phyloP scores from a whole-genome alignment of 139 green algal species.

The Eudorina sp. region DNA sequence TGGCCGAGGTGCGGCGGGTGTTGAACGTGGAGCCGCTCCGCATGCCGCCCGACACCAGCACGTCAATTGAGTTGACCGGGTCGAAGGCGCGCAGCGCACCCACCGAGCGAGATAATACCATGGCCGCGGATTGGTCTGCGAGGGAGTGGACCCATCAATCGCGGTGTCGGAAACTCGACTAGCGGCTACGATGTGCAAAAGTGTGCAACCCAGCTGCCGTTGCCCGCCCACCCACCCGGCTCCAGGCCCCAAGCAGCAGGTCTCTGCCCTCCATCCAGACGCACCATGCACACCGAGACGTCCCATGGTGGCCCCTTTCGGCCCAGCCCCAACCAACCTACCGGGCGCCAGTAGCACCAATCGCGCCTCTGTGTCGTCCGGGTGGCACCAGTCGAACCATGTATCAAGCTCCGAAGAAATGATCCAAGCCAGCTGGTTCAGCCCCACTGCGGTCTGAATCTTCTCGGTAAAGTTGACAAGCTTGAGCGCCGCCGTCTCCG shows the following conservation, averaged over 20 bases:
- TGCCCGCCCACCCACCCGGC: too few species aligned
- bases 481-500: conserved; percentile 33
- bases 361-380: conserved; percentile 48
- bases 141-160: too few species aligned
- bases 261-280: too few species aligned
- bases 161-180: too few species aligned
- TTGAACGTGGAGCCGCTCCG: not conserved
- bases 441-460: conserved; percentile 45
- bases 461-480: conserved; percentile 49
- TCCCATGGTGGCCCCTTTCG: too few species aligned
- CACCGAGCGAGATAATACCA: conserved; percentile 33
- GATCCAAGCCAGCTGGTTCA: conserved; percentile 47
- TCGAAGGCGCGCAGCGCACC: conserved; percentile 36
- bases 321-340: not conserved
- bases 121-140: conserved; percentile 40
- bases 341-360: conserved; percentile 50
- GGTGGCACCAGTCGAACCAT: conserved; percentile 56
- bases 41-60: conserved; percentile 37
- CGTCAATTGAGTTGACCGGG: conserved; percentile 36
- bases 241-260: too few species aligned
- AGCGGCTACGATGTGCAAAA: too few species aligned
- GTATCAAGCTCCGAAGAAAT: conserved; percentile 35
- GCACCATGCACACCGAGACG: too few species aligned
- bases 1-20: not conserved
- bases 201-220: too few species aligned